phyloP scores from a whole-genome alignment of 257 asterid species.

The Agastache rugosa region DNA sequence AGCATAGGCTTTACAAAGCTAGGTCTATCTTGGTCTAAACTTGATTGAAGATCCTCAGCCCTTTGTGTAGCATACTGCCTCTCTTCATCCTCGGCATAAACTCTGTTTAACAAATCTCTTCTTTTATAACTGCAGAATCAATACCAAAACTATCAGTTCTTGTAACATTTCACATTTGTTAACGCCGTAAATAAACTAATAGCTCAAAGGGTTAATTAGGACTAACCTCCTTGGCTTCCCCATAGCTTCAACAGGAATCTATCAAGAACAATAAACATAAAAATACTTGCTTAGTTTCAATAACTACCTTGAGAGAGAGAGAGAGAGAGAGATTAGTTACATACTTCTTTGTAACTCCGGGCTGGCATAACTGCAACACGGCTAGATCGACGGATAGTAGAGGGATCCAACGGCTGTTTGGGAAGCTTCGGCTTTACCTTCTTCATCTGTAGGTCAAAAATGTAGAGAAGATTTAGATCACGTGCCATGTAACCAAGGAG shows the following conservation, averaged over 20 bases:
- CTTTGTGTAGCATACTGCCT: conserved; percentile 46
- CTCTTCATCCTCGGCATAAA: conserved; percentile 66
- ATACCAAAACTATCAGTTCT: background rate
- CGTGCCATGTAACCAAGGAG: too few relatives aligned
- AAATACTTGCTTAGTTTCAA: background rate
- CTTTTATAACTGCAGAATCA: conserved; percentile 42
- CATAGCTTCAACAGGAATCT: conserved; percentile 61
- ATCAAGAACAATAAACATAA: conserved; percentile 33
- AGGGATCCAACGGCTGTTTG: conserved; percentile 49
- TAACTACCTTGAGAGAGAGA: background rate
- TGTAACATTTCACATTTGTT: background rate
- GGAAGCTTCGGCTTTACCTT: conserved; percentile 54
- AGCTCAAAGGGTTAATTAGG: background rate
- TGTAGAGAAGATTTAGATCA: background rate
- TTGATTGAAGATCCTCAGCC: conserved; percentile 61
- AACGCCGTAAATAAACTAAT: background rate
- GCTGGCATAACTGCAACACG: conserved; percentile 68
- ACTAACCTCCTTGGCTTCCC: conserved; percentile 65
- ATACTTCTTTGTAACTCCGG: conserved; percentile 67
- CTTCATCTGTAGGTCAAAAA: conserved; percentile 61
- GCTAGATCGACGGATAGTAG: conserved; percentile 60
- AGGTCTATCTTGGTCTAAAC: conserved; percentile 52
- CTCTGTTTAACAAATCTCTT: conserved; percentile 67
- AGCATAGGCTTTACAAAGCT: conserved; percentile 68
- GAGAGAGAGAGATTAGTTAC: conserved; percentile 4